phyloP scores from a whole-genome alignment of 768 basidiomycete genomes.

The Rhodosporidiobolus sp. region DNA sequence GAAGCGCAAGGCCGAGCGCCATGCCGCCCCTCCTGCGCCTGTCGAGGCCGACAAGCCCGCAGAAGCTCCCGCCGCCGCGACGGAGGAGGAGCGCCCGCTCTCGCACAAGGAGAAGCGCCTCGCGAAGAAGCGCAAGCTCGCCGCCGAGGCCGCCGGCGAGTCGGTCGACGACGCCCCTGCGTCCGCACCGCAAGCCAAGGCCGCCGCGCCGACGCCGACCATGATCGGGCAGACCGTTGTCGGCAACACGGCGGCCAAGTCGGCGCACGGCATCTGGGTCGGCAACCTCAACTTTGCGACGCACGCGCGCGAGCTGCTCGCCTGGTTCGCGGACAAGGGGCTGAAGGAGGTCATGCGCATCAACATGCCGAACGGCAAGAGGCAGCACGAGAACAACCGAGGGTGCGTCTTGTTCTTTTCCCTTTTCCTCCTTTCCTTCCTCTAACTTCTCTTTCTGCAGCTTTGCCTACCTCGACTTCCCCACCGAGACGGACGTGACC shows the following conservation, averaged over 20 bases:
- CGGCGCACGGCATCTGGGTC: constrained; percentile 73
- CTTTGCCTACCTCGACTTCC: constrained; percentile 95
- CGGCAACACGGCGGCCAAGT: constrained; percentile 43
- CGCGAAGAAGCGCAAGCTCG: constrained; percentile 38
- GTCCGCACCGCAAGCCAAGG: neutral
- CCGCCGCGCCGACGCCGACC: neutral
- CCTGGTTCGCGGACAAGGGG: constrained; percentile 33
- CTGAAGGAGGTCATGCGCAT: constrained; percentile 65
- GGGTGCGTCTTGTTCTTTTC: constrained; percentile 57
- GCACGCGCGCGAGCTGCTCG: constrained; percentile 63
- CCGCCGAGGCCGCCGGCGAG: constrained; percentile 22
- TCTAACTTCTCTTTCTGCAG: constrained; percentile 51
- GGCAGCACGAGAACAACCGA: constrained; percentile 65
- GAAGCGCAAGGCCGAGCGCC: constrained; percentile 4
- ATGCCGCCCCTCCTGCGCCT: neutral
- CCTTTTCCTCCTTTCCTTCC: too few species aligned
- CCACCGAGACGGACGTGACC: constrained; percentile 66
- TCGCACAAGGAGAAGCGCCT: constrained; percentile 43
- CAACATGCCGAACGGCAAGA: constrained; percentile 68
- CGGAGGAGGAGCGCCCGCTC: constrained; percentile 27
- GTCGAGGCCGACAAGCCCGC: neutral
- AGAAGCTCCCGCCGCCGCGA: neutral
- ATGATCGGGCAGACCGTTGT: constrained; percentile 33
- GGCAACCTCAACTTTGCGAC: constrained; percentile 92
- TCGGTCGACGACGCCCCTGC: neutral